Base-by-base conservation (phyloP, 805 yeast genomes). In the Clavispora carvajalis region DNA sequence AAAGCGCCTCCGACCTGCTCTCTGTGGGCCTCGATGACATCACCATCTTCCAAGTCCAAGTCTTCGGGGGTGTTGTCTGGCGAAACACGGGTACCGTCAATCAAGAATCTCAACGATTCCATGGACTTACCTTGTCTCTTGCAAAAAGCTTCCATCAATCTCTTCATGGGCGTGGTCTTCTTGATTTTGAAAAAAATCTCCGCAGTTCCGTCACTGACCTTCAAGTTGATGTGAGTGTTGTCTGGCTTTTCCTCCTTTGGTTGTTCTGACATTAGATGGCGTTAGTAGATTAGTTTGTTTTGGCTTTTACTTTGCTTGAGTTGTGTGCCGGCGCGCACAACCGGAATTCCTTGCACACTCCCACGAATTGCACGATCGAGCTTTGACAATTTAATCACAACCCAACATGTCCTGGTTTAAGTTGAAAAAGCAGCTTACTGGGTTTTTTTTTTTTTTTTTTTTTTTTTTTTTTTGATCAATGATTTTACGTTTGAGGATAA, bases 101-200 rank as follows among this genome's bases (percentile, higher is more conserved):
- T 82, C 57, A 93, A 72, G 63, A 93, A 93, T 63, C 98, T 80
- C 61, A 93, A 71, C 38, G 91, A 79, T 52, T 77, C 79, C 58
- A 84, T 68, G 49, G 84, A 80, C 63, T 91, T 91, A 33, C 98
- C 98, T 59, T 91, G 96, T 73, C 99, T 85, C 69, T 90, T 90
- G 63, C 98, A 95, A 63, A 91, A 93, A 10, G 97, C 96, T 58
- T 91, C 98, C 89, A 93, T 91, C 56, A 93, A 80, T 69, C 96
- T 85, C 64, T 79, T 85, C 73, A 93, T 76, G 36, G 91, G 95
- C 5, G 99, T 93, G 30, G 90, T 75, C 67, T 86, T 78, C 71
- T 90, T 89, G 65, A 93, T 91, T 65, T 91, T 90, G 81, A 93
- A 93, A 64, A 85, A 89, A 48, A 93, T 90, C 63, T 93, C 99